Base-by-base conservation (phyloP, 306 rosid species). In the Vicia sativa region DNA sequence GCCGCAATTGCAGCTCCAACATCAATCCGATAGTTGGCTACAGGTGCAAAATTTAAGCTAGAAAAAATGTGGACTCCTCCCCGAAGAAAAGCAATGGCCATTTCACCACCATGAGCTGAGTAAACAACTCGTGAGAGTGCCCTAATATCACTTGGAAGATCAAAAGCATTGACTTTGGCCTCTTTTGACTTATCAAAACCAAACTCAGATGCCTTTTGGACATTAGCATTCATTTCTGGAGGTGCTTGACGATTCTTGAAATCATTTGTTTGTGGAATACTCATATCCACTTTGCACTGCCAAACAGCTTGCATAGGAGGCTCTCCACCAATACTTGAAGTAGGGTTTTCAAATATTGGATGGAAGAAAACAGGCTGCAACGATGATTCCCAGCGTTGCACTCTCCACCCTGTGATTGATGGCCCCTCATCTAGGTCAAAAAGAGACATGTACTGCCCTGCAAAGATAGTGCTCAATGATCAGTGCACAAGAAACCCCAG, bases 391-490 rank as follows among this genome's bases (percentile, higher is more conserved):
- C 98, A 93, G 12, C 90, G 96, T 76, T 93, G 98, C 48, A 93
- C 97, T 81, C 98, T 90, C 98, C 98, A 93, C 58, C 98, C 98
- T 11, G 98, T 88, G 68, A 93, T 79, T 53, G 98, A 90, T 48
- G 96, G 98, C 34, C 97, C 97, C 80, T 90, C 97, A 63, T 90
- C 98, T 13, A 96, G 98, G 81, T 93, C 96, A 79, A 88, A 86
- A 53, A 97, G 98, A 61, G 98, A 93, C 98, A 93, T 93, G 84
- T 90, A 88, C 70, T 93, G 96, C 60, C 98, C 98, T 93, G 90
- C 71, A 85, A 54, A 72, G 69, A 72, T 34, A 63, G 71, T 37
- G 70, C 41, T 44, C 68, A 69, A 42, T n/a, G 18, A 41, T 44
- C 41, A 49, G 15, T 25, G 65, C 67, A 41, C 67, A 44, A 60